These are phyloP conservation scores for Paramecium tetraurelia DNA, from an alignment of 73 alveolate species.

Conservation along the genomic window DNA sequence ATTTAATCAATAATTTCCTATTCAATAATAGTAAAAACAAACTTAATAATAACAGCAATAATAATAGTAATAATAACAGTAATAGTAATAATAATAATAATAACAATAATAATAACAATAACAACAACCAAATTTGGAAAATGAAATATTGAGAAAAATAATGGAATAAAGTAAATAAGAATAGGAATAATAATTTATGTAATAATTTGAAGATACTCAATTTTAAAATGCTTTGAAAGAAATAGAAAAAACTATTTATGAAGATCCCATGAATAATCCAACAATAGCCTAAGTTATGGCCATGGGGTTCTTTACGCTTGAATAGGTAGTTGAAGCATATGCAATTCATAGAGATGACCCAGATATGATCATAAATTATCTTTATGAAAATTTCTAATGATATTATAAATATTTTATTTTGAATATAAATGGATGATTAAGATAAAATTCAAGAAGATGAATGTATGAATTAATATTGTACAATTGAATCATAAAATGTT, in stretches of 20 bases:
- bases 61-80: neutral
- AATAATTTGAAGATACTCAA: constrained; percentile 66
- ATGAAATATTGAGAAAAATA: neutral
- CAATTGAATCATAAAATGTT: neutral
- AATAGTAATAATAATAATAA: neutral
- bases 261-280: constrained; percentile 60
- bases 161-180: constrained; percentile 36
- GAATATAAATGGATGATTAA: constrained; percentile 40
- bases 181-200: constrained; percentile 33
- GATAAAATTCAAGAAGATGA: constrained; percentile 32
- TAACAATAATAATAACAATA: neutral
- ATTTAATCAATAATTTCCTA: neutral
- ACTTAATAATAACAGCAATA: neutral
- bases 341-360: constrained; percentile 89
- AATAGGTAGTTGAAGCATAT: constrained; percentile 91
- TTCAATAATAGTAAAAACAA: neutral
- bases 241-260: constrained; percentile 43
- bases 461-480: constrained; percentile 48
- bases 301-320: constrained; percentile 77
- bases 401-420: neutral
- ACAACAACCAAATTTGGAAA: neutral
- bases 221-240: constrained; percentile 63
- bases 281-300: constrained; percentile 51
- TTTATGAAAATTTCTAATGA: constrained; percentile 71
- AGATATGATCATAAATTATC: constrained; percentile 87